Conservation (phyloP, 176 grass and related monocot genomes). For the Triticum aestivum region IWGSC_CS_RefSeq_v2.1 NC_057799.1:149632372-149632871, state of each 20-base stretch:
- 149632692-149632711: constrained; percentile 41
- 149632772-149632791: constrained; percentile 27
- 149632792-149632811: neutral
- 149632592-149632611: constrained; percentile 4
- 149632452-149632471: neutral
- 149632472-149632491: constrained; percentile 4
- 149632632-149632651: neutral
- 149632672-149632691: constrained; percentile 28
- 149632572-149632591: neutral
- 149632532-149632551: neutral
- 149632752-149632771: neutral
- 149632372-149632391: no score
- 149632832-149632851: constrained; percentile 10
- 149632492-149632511: constrained; percentile 23
- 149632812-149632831: constrained; percentile 1
- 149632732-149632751: neutral
- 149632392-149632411: no score
- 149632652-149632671: neutral
- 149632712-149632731: constrained; percentile 6
- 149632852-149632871: constrained; percentile 47
- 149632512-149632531: constrained; percentile 23
- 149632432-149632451: neutral
- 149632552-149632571: neutral
- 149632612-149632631: neutral
- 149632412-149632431: neutral